Conservation (phyloP, 805 yeast species). For the Pichia manshurica region DNA sequence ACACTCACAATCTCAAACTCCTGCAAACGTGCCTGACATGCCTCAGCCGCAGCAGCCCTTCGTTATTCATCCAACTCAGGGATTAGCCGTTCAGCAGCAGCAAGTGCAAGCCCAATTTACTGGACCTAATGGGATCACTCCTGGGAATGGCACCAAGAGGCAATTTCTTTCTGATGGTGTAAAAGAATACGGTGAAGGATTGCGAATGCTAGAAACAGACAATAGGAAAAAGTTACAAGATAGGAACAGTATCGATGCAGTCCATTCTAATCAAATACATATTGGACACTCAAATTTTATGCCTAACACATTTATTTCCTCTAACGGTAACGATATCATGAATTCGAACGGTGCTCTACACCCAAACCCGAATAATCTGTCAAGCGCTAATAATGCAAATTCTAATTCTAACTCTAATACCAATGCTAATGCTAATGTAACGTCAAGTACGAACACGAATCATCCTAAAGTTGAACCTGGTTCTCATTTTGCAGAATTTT, state of each 20-base stretch:
- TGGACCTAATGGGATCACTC: constrained; percentile 14
- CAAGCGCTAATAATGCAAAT: no score
- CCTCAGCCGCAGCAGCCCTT: background rate
- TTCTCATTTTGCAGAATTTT: constrained; percentile 18
- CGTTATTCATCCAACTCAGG: background rate
- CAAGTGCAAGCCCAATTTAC: constrained; percentile 15
- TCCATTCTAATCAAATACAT: background rate
- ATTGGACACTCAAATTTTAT: background rate
- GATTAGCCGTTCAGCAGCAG: background rate
- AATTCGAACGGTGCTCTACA: background rate
- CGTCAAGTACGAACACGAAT: constrained; percentile 17
- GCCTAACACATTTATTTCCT: background rate
- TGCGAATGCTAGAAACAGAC: constrained; percentile 68
- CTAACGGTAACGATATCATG: no score
- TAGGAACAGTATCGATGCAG: background rate
- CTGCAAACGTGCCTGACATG: background rate
- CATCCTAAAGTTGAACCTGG: constrained; percentile 5
- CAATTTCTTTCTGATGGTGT: constrained; percentile 22
- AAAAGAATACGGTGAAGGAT: constrained; percentile 77
- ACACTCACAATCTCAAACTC: background rate
- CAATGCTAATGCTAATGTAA: background rate
- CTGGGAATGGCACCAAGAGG: constrained; percentile 5
- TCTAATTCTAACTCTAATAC: constrained; percentile 17
- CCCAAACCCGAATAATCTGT: no score
- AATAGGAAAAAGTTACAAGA: constrained; percentile 53